Conservation (phyloP, 108 stramenopile genomes). For the Cyclostephanos invisitatus region DNA sequence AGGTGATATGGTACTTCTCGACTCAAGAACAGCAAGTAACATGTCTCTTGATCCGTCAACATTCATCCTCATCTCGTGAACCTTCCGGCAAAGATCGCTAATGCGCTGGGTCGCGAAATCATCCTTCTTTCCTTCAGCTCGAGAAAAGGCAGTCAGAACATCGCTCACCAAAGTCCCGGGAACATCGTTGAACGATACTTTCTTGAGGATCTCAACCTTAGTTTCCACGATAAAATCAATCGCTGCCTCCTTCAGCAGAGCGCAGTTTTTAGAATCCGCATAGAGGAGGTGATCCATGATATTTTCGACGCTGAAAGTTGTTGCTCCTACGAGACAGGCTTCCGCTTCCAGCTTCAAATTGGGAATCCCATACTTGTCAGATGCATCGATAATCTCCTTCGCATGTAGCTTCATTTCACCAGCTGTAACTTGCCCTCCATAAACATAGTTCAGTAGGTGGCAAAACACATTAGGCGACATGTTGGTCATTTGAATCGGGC, state of each 20-base stretch:
- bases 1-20: too few relatives aligned
- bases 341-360: slow-evolving; percentile 10
- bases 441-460: slow-evolving; percentile 1
- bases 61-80: not conserved
- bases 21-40: not conserved
- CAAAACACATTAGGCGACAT: not conserved
- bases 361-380: slow-evolving; percentile 1
- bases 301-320: not conserved
- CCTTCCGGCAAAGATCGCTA: slow-evolving; percentile 2
- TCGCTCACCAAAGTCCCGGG: not conserved
- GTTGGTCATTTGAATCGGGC: not conserved
- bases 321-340: not conserved
- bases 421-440: not conserved
- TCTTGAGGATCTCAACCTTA: not conserved
- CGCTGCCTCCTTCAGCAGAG: slow-evolving; percentile 7
- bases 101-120: not conserved
- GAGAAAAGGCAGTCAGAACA: slow-evolving; percentile 1
- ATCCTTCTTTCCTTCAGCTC: not conserved
- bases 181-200: not conserved
- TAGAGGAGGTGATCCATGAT: not conserved
- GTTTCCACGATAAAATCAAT: slow-evolving; percentile 1
- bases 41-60: not conserved
- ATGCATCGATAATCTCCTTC: slow-evolving; percentile 6
- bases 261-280: slow-evolving; percentile 8
- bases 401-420: too few relatives aligned